Percentiles rank a stretch among this genome's conserved stretches.
These are phyloP conservation scores for Penicillium verhagenii DNA, from an alignment of 495 filamentous ascomycete genomes.

Conservation along the genomic window DNA sequence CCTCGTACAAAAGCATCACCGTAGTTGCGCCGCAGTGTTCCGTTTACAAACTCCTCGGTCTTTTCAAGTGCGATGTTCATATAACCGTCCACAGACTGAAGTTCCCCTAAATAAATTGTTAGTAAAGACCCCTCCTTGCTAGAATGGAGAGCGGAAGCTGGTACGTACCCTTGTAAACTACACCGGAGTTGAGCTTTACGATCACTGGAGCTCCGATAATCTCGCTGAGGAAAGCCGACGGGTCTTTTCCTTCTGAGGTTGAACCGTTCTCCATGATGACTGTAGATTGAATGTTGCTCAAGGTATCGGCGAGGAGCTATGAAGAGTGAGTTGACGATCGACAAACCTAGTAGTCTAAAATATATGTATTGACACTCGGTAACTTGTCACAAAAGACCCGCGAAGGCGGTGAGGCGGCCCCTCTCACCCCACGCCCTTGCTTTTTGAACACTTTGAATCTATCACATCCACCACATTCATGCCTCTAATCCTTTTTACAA, in stretches of 20 bases:
- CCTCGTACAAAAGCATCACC: constrained; percentile 96
- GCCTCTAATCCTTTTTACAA: neutral
- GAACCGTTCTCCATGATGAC: constrained; percentile 70
- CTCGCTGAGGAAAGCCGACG: constrained; percentile 83
- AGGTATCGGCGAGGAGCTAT: neutral
- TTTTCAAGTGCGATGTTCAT: constrained; percentile 99
- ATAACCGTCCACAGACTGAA: constrained; percentile 97
- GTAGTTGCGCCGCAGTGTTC: constrained; percentile 73
- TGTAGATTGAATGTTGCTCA: neutral
- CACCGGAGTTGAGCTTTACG: constrained; percentile 93
- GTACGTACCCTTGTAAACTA: constrained; percentile 82
- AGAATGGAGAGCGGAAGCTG: neutral
- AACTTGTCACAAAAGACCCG: neutral
- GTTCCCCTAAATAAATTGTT: constrained; percentile 60
- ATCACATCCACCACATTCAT: too few relatives aligned
- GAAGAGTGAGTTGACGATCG: neutral
- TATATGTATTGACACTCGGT: too few relatives aligned
- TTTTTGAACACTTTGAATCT: too few relatives aligned
- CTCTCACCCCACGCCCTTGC: neutral
- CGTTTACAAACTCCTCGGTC: constrained; percentile 86
- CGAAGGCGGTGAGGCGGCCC: constrained; percentile 1
- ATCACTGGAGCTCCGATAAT: constrained; percentile 91
- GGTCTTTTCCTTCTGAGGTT: constrained; percentile 73
- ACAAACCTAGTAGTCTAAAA: neutral
- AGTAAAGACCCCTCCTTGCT: neutral